Evolutionary conservation across 768 basidiomycete species (phyloP), one percentile per base, ranked within the genome.

Genomic region (Lepiota brunneoincarnata): DNA sequence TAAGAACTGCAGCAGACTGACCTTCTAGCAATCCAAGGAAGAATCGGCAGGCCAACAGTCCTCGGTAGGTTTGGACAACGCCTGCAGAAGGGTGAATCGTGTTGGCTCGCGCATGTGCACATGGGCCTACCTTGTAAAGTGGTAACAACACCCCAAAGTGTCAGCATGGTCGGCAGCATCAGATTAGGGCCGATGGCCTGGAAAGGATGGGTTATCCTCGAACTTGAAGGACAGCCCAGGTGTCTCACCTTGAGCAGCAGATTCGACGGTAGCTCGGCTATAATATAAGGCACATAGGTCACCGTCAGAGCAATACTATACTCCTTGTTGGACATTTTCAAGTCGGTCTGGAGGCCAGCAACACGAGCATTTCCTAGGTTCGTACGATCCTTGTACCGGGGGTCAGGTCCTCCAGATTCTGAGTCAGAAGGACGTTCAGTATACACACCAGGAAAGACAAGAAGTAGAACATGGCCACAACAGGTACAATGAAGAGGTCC

Each of bases 141-240:
- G 9, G 79, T 75, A 12, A 83, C 76, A n/a, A 87, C 43, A n/a
- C 87, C 87, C 87, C 88, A 90, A 1, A 81, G 59, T 0, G 79
- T 75, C 44, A 87, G 67, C 77, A 87, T 81, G 1, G 79, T 66
- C 0, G 88, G 87, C 45, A 81, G 57, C 63, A 86, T 74, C 43
- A 80, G 67, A 53, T 81, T 74, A n/a, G 84, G 77, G 1, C 86
- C 82, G 2, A 84, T 79, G 41, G 76, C 61, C 71, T 75, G 52
- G 3, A 6, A n/a, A 26, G 31, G 12, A 11, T 6, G 14, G 10
- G 48, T 41, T 36, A 43, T 9, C 2, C 38, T 6, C 45, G 21
- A 3, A 3, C 4, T 7, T 43, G 5, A 31, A 28, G 1, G 1
- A 21, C 24, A 21, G 12, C 18, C 5, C 6, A n/a, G 5, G 6